A percentile compares a stretch with the other conserved stretches of the same genome.
These are phyloP conservation scores for Zea mays DNA, from an alignment of 176 grass and related monocot genomes.

Conservation along the genomic window Zm-B73-REFERENCE-NAM-5.0 NC_050102.1:156518501-156519000, in stretches of 20 bases:
- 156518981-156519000: background rate
- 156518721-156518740: background rate
- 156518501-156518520: conserved; percentile 15
- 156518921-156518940: background rate
- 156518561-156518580: conserved; percentile 33
- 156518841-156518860: too few relatives aligned
- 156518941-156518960: background rate
- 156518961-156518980: background rate
- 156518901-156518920: too few relatives aligned
- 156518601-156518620: conserved; percentile 26
- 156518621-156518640: conserved; percentile 26
- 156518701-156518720: conserved; percentile 2
- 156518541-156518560: conserved; percentile 34
- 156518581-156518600: conserved; percentile 24
- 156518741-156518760: background rate
- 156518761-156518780: background rate
- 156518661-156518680: background rate
- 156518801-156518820: too few relatives aligned
- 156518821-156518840: accelerated
- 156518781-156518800: too few relatives aligned
- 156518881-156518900: too few relatives aligned
- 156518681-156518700: conserved; percentile 47
- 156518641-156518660: conserved; percentile 6
- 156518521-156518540: conserved; percentile 45
- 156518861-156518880: too few relatives aligned